Conservation (phyloP, 371 early-diverging fungal genomes). For the Parasitella parasitica region DNA sequence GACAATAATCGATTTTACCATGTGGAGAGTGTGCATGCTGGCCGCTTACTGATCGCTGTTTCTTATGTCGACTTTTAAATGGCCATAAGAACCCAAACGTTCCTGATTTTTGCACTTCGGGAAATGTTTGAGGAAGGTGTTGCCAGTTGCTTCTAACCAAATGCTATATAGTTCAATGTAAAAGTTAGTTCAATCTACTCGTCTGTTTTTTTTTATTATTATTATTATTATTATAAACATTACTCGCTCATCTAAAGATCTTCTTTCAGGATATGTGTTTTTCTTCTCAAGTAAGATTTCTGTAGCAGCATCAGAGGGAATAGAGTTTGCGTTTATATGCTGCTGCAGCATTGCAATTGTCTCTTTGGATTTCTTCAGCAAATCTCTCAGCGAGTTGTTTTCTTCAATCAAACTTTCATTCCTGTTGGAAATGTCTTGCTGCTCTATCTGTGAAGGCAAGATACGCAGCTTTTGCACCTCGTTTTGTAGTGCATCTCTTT, state of each 20-base stretch:
- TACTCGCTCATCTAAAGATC: slow-evolving; percentile 6
- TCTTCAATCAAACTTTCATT: slow-evolving; percentile 17
- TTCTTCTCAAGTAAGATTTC: background rate
- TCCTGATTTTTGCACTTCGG: background rate
- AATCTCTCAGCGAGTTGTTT: slow-evolving; percentile 25
- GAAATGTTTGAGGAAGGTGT: background rate
- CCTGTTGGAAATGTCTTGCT: slow-evolving; percentile 8
- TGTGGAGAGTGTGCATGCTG: background rate
- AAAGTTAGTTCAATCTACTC: background rate
- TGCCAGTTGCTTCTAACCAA: background rate
- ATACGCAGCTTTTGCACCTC: slow-evolving; percentile 26
- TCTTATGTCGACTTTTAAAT: background rate
- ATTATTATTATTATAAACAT: background rate
- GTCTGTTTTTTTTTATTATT: background rate
- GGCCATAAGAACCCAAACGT: background rate
- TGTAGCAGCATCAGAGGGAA: background rate
- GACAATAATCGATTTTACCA: background rate
- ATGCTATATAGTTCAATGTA: background rate
- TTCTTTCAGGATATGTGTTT: background rate
- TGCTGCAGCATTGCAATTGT: slow-evolving; percentile 29
- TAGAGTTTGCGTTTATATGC: background rate
- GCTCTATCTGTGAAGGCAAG: slow-evolving; percentile 14
- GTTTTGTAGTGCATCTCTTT: slow-evolving; percentile 20
- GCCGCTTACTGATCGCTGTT: background rate
- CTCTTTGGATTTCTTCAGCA: slow-evolving; percentile 30